Base-by-base conservation (phyloP, 495 filamentous ascomycete species). In the Tetracladium marchalianum region DNA sequence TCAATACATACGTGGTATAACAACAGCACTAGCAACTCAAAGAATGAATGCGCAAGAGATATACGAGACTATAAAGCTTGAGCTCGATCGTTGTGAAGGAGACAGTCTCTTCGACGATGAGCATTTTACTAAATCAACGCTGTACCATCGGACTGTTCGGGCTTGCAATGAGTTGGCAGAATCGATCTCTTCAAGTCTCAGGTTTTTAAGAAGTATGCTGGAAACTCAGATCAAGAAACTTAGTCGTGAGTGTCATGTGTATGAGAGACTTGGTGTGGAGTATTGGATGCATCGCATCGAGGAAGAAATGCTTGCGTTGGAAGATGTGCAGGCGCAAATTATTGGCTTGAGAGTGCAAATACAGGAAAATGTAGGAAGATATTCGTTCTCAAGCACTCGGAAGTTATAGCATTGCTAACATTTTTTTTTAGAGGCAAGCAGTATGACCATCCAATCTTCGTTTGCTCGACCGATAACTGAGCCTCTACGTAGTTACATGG, bases 351-450 rank as follows among this genome's bases (percentile, higher is more conserved):
- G 36, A 8, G 36, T 16, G 8, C 10, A 16, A 16, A 16, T 39
- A 39, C 36, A 39, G 17, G 36, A 39, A 16, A 39, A 16, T 39
- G 36, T 39, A 39, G 17, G 36, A n/a, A n/a, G n/a, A n/a, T n/a
- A n/a, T n/a, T n/a, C n/a, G n/a, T n/a, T n/a, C n/a, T n/a, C n/a
- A n/a, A n/a, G n/a, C n/a, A n/a, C n/a, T n/a, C n/a, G n/a, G n/a
- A n/a, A n/a, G n/a, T n/a, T 39, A 12, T 39, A 10, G 11, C 36
- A 39, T 6, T 11, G 15, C 8, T 12, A 39, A 39, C 36, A 39
- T 16, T 15, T 11, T 39, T 39, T 8, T 15, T 11, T 15, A 39
- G 36, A 10, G 36, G 7, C 11, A 39, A 12, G 36, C 36, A 16
- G 36, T 39, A 39, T 39, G 15, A 16, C n/a, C n/a, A 39, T 39